Base-by-base conservation (phyloP, 371 early-diverging fungal genomes). In the Mortierella sp. region DNA sequence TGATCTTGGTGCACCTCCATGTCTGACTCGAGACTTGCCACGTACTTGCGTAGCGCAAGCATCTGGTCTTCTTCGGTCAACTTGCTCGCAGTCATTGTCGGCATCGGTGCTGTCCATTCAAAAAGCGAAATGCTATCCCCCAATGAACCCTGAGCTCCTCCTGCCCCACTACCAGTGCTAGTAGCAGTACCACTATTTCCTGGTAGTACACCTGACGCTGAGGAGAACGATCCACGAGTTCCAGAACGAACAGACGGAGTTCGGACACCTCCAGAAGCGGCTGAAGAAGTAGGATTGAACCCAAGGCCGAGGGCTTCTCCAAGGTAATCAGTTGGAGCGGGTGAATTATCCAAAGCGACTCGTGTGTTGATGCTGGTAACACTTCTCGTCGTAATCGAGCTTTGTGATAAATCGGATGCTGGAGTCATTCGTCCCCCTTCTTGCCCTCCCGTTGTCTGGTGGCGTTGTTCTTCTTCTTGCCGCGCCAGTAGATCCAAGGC, bases 1-100 rank as follows among this genome's bases (percentile, higher is more conserved):
- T 79, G 81, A 28, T 79, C 72, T 30, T 83, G 79, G 64, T 89
- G 90, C 38, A 65, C 73, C 30, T 87, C 84, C 51, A 89, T 63
- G 16, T 89, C 87, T 6, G 67, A 48, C 19, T 71, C 72, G 1
- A 86, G 51, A 24, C 65, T 49, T 2, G 80, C 63, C 21, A 82
- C 74, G 54, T 84, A 84, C 51, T 80, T 80, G 39, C 68, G 54
- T 66, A 87, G 71, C 3, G 78, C 79, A 24, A 55, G 64, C 46
- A 84, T 67, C 66, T 87, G 89, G 27, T 66, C 66, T 46, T 80
- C 79, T 12, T 64, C 71, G 31, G 27, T 65, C 42, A 71, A 38
- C 23, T 24, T 24, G 43, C 58, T 71, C 52, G 54, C 45, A 0
- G 60, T 38, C 73, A 73, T 64, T 41, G 67, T 13, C 7, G 73